Conservation (phyloP, 768 basidiomycete species). For the Boletus rubroflammeus region DNA sequence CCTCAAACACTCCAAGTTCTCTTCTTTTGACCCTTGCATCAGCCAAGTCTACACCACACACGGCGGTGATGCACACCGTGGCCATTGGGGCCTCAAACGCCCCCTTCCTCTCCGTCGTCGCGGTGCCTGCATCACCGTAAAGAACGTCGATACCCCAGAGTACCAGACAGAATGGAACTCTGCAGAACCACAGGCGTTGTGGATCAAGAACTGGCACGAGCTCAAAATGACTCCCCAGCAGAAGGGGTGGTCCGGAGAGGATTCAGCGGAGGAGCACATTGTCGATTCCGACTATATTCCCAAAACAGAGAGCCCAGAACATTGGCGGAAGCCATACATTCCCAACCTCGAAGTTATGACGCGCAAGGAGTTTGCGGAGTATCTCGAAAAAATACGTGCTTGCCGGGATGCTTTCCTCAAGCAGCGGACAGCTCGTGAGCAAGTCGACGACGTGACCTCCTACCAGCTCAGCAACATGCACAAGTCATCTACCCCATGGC, state of each 20-base stretch:
- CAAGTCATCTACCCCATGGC: constrained; percentile 22
- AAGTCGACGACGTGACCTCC: constrained; percentile 19
- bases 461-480: constrained; percentile 27
- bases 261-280: constrained; percentile 18
- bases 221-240: constrained; percentile 30
- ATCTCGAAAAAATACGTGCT: constrained; percentile 55
- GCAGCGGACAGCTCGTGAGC: constrained; percentile 18
- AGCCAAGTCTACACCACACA: constrained; percentile 74
- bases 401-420: constrained; percentile 58
- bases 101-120: constrained; percentile 66
- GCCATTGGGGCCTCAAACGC: constrained; percentile 85
- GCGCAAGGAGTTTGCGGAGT: constrained; percentile 51
- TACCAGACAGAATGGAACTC: constrained; percentile 77
- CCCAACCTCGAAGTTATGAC: constrained; percentile 63
- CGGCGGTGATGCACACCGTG: constrained; percentile 66
- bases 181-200: constrained; percentile 62
- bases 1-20: constrained; percentile 78
- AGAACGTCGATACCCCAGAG: constrained; percentile 65
- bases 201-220: constrained; percentile 66
- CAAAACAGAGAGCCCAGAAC: constrained; percentile 10
- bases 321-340: constrained; percentile 30
- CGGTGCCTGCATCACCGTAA: constrained; percentile 61
- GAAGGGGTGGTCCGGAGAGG: constrained; percentile 10
- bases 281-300: constrained; percentile 28
- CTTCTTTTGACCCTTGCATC: constrained; percentile 71